A percentile compares a stretch with the other conserved stretches of the same genome.
Conservation (phyloP, 306 rosid genomes). For the Phaseolus lunatus region DNA sequence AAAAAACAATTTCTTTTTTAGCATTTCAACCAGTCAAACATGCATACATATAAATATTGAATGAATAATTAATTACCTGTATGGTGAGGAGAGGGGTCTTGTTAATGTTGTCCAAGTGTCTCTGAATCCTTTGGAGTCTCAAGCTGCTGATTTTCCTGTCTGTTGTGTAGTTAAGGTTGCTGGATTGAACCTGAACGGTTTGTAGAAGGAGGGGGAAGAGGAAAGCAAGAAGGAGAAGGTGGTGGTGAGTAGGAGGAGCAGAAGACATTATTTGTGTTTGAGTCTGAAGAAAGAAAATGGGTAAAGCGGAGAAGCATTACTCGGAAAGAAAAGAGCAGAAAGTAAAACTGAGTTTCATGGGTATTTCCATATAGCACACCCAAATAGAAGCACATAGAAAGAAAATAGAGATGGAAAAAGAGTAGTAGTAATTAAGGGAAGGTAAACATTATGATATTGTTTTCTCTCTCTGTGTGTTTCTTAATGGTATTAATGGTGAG, state of each 20-base stretch:
- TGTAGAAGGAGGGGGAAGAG: slow-evolving; percentile 45
- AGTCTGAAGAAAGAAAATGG: slow-evolving; percentile 44
- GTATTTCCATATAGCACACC: slow-evolving; percentile 46
- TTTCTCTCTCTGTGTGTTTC: slow-evolving; percentile 40
- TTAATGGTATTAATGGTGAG: slow-evolving; percentile 61
- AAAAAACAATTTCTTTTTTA: not conserved
- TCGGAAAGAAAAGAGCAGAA: slow-evolving; percentile 47
- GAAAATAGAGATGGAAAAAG: slow-evolving; percentile 42
- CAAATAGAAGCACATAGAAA: slow-evolving; percentile 29
- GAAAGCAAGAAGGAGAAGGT: slow-evolving; percentile 39
- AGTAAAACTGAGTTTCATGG: slow-evolving; percentile 48
- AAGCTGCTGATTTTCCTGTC: slow-evolving; percentile 63
- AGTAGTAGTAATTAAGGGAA: slow-evolving; percentile 23
- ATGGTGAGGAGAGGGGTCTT: slow-evolving; percentile 79
- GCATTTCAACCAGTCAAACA: not conserved
- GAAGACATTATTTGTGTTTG: slow-evolving; percentile 42
- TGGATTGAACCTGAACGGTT: slow-evolving; percentile 41
- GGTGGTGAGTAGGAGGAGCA: not conserved
- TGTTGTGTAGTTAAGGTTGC: slow-evolving; percentile 61
- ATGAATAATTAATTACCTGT: slow-evolving; percentile 52
- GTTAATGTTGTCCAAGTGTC: slow-evolving; percentile 82
- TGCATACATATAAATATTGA: not conserved
- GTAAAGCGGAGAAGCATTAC: slow-evolving; percentile 45
- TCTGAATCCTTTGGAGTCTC: slow-evolving; percentile 79
- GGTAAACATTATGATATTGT: not conserved